These are phyloP conservation scores for Echinochloa phyllopogon DNA, from an alignment of 176 grass and related monocot genomes.

Conservation along the genomic window DNA sequence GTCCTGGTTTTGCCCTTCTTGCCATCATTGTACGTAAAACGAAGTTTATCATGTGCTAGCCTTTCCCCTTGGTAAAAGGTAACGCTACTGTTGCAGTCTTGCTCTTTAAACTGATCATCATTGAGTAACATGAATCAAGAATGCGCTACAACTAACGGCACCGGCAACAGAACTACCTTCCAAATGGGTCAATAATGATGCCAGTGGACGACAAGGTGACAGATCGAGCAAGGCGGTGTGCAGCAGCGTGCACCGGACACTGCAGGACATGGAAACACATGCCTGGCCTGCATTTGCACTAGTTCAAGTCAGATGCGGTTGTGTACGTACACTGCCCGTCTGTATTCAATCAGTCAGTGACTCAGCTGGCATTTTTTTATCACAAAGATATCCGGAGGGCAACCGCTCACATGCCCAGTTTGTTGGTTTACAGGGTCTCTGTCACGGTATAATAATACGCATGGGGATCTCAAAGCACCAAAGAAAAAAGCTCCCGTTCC, in stretches of 20 bases:
- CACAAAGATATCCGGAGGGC: not conserved
- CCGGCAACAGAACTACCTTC: not conserved
- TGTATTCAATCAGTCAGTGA: not conserved
- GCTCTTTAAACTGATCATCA: not conserved
- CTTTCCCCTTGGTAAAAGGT: too few relatives aligned
- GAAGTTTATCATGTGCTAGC: not conserved
- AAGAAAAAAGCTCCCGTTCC: not conserved
- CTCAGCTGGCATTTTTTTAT: not conserved
- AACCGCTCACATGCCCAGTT: not conserved
- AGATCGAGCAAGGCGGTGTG: not conserved
- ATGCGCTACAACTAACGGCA: not conserved
- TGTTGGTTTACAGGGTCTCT: not conserved
- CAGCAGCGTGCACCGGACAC: not conserved
- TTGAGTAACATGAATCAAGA: too few relatives aligned
- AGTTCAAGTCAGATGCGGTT: not conserved
- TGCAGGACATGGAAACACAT: not conserved
- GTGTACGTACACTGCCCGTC: too few relatives aligned
- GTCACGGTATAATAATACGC: not conserved
- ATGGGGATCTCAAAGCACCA: not conserved
- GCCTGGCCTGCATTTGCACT: not conserved
- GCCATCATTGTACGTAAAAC: too few relatives aligned
- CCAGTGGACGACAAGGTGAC: not conserved
- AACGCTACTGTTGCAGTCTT: too few relatives aligned
- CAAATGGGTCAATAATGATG: not conserved
- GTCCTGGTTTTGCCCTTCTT: too few relatives aligned